Conservation (phyloP, 306 rosid species). For the Hippophae rhamnoides region DNA sequence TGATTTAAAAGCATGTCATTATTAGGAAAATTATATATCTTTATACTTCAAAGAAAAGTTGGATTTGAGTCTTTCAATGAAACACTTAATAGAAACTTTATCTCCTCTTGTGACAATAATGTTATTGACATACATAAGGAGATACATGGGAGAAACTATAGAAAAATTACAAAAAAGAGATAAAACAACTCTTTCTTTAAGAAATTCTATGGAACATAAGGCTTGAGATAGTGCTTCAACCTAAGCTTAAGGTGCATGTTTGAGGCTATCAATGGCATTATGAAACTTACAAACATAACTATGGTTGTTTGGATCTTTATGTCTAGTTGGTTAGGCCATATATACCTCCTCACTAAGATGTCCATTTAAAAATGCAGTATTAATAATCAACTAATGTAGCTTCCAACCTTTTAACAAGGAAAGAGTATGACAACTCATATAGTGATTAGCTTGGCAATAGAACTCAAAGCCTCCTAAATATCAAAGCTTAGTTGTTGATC, state of each 20-base stretch:
- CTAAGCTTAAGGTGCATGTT: neutral
- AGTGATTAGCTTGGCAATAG: neutral
- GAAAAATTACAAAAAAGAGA: neutral
- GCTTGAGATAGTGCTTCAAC: neutral
- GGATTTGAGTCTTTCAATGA: neutral
- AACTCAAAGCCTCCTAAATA: neutral
- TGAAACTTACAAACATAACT: neutral
- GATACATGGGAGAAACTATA: neutral
- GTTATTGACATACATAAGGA: neutral
- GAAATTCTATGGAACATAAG: neutral
- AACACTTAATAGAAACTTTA: neutral
- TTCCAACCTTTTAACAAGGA: neutral
- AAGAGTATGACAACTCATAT: neutral
- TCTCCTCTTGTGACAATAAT: neutral
- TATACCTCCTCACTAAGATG: neutral
- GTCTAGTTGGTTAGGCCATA: neutral
- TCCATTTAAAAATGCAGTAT: neutral
- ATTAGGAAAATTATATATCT: no score
- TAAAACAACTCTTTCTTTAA: neutral
- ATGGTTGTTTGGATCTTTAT: neutral
- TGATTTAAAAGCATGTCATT: neutral
- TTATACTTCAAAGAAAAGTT: no score
- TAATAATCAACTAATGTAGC: neutral
- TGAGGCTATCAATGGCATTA: neutral
- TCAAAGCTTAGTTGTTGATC: neutral